These are phyloP conservation scores for Hemileia vastatrix DNA, from an alignment of 1,284 basidiomycete species.

Conservation along the genomic window DNA sequence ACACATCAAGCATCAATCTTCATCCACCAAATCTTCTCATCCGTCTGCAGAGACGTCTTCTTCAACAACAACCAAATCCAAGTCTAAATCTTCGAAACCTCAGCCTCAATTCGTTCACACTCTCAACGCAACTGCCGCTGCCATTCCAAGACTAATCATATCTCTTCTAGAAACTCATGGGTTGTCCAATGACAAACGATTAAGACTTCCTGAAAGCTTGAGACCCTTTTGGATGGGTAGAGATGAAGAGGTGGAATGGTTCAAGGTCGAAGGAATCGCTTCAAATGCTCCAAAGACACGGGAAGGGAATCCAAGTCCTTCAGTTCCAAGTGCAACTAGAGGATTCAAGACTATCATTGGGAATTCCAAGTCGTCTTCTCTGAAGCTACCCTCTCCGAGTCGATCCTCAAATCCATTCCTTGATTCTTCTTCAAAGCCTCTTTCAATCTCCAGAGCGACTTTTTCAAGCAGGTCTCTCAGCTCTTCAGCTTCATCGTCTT, in stretches of 20 bases:
- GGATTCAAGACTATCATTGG: neutral
- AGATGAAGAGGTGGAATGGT: neutral
- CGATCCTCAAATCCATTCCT: neutral
- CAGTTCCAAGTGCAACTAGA: neutral
- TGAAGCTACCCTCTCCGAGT: neutral
- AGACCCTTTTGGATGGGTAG: slow-evolving; percentile 31
- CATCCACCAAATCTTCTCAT: too few species aligned
- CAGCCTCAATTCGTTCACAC: slow-evolving; percentile 91
- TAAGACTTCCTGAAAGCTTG: slow-evolving; percentile 28
- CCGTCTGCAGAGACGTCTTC: too few species aligned
- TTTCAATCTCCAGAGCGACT: neutral
- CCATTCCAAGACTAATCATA: slow-evolving; percentile 76
- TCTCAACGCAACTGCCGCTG: slow-evolving; percentile 83
- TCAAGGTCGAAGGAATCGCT: neutral
- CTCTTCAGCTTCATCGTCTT: neutral
- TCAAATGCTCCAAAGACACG: too few species aligned
- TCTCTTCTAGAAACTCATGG: slow-evolving; percentile 81
- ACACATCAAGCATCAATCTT: slow-evolving; percentile 61
- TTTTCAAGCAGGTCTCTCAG: neutral
- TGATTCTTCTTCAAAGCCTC: neutral
- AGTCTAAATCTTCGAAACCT: too few species aligned
- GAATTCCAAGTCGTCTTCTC: neutral
- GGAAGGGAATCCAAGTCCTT: slow-evolving; percentile 14
- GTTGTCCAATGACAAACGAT: slow-evolving; percentile 28
- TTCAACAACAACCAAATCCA: too few species aligned